Percentiles rank a stretch among this genome's conserved stretches.
These are phyloP conservation scores for Chlorella sp. DNA, from an alignment of 139 green algal genomes.

Conservation along the genomic window DNA sequence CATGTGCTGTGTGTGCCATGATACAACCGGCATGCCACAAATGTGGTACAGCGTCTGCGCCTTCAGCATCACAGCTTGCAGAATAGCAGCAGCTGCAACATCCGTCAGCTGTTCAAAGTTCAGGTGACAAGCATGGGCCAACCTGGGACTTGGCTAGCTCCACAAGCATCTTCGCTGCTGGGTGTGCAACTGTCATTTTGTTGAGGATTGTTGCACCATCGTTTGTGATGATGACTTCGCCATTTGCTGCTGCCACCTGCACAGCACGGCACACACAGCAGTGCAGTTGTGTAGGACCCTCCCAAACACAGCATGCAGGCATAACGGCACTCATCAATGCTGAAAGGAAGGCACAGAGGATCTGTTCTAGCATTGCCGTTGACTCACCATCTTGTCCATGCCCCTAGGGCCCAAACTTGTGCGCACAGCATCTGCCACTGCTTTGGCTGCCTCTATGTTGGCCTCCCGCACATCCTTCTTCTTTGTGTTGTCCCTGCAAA, in stretches of 20 bases:
- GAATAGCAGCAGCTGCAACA: too few species aligned
- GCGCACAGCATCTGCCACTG: constrained; percentile 91
- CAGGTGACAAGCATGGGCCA: too few species aligned
- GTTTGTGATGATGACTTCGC: constrained; percentile 99
- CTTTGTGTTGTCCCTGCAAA: constrained; percentile 77
- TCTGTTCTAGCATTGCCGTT: too few species aligned
- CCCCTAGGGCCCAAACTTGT: constrained; percentile 91
- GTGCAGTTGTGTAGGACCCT: too few species aligned
- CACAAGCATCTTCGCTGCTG: constrained; percentile 99
- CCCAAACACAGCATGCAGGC: too few species aligned
- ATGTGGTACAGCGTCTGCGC: too few species aligned
- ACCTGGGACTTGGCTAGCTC: constrained; percentile 95
- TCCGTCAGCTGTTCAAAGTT: too few species aligned
- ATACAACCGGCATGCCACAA: too few species aligned
- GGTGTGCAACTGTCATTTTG: constrained; percentile 95
- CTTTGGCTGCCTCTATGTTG: constrained; percentile 98
- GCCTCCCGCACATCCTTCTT: constrained; percentile 86
- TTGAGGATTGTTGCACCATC: constrained; percentile 98
- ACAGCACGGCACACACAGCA: too few species aligned
- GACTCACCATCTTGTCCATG: constrained; percentile 98
- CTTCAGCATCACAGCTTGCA: too few species aligned
- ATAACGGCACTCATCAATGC: too few species aligned
- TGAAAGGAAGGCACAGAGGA: too few species aligned
- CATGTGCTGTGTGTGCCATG: neutral
- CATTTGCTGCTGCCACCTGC: constrained; percentile 77